phyloP scores from a whole-genome alignment of 2,329 filamentous ascomycete genomes.

The Neodidymelliopsis sp. region DNA sequence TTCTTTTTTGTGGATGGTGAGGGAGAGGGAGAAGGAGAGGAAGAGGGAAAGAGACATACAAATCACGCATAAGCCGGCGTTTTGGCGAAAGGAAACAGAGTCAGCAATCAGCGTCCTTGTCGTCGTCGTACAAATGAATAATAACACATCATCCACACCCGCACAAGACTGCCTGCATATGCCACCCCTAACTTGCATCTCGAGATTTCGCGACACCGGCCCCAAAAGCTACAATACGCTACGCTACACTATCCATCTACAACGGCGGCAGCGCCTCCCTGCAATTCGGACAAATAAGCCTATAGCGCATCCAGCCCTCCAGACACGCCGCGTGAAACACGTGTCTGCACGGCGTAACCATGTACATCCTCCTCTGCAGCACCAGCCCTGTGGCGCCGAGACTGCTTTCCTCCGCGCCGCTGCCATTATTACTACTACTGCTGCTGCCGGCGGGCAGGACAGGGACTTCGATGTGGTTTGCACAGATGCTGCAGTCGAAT shows the following conservation, averaged over 20 bases:
- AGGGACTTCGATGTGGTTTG: slow-evolving; percentile 88
- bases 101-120: too few relatives aligned
- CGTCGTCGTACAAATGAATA: too few relatives aligned
- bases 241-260: slow-evolving; percentile 53
- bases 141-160: too few relatives aligned
- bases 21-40: too few relatives aligned
- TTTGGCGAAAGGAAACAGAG: too few relatives aligned
- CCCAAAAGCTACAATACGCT: too few relatives aligned
- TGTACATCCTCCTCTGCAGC: slow-evolving; percentile 83
- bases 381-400: slow-evolving; percentile 63
- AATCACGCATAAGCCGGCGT: too few relatives aligned
- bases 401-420: slow-evolving; percentile 29
- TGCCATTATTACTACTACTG: slow-evolving; percentile 44
- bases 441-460: slow-evolving; percentile 66
- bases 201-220: too few relatives aligned
- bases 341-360: slow-evolving; percentile 97
- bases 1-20: too few relatives aligned
- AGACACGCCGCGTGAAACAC: slow-evolving; percentile 93
- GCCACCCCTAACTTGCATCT: too few relatives aligned
- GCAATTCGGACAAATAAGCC: slow-evolving; percentile 94
- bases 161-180: too few relatives aligned
- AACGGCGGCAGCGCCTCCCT: slow-evolving; percentile 86
- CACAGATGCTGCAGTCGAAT: slow-evolving; percentile 95
- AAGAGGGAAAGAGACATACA: too few relatives aligned
- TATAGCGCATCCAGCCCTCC: slow-evolving; percentile 94